Evolutionary conservation across 73 alveolate genomes (phyloP), one percentile per base, ranked within the genome.

Genomic region (Paramecium caudatum): DNA sequence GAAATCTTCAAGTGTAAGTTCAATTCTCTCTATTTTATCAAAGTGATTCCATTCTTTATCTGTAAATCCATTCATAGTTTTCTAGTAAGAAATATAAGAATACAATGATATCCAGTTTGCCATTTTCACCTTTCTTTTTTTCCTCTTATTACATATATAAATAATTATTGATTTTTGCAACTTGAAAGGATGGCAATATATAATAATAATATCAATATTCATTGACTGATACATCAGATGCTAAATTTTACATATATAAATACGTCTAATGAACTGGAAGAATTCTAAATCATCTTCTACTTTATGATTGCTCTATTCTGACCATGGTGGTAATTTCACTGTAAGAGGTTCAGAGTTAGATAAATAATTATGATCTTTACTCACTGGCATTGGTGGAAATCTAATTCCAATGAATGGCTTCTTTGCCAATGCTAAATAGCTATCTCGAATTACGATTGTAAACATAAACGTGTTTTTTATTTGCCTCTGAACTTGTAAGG

Each of bases 1-100:
- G 16, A 95, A 81, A 33, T 92, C 96, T 61, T 95, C 98, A 5
- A 95, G 91, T 1, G 90, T 93, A 32, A 93, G 47, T 74, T 95
- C 97, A 23, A 95, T 34, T 61, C 87, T 87, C 15, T 62, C 91
- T 9, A 93, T 86, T 47, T 92, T 82, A 23, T 93, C 94, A 63
- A 85, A 46, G 45, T 92, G 81, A 39, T 65, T 82, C 88, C 82
- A 41, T 55, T 65, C 92, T 46, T 82, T 78, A n/a, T 91, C 91
- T 34, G 90, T 63, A 23, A 91, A 65, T 6, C 93, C 90, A 65
- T 86, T 86, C 93, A 86, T 86, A 17, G 21, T 37, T 86, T 86
- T 86, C 93, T 86, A 61, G 0, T 7, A 27, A 9, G 13, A 3
- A 55, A 10, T 5, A 16, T 23, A 0, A 55, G 23, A 19, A 19